phyloP scores from a whole-genome alignment of 768 basidiomycete genomes.

The Phlegmacium glaucopus region DNA sequence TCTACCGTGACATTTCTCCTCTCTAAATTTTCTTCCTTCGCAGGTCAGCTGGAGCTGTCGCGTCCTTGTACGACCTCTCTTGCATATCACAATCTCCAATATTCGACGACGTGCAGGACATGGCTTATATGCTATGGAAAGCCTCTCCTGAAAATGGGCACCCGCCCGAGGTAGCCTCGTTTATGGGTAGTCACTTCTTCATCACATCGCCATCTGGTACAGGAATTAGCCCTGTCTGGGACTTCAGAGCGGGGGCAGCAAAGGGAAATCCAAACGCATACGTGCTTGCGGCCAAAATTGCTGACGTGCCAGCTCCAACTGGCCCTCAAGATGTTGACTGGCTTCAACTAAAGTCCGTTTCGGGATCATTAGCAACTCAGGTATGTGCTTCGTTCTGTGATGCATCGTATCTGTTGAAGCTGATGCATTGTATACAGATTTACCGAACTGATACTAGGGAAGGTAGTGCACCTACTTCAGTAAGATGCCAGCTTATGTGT shows the following conservation, averaged over 20 bases:
- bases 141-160: slow-evolving; percentile 1
- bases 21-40: slow-evolving; percentile 1
- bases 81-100: slow-evolving; percentile 33
- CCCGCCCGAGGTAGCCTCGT: slow-evolving; percentile 7
- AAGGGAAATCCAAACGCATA: slow-evolving; percentile 42
- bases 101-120: slow-evolving; percentile 30
- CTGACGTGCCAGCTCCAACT: slow-evolving; percentile 38
- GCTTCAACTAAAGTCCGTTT: slow-evolving; percentile 43
- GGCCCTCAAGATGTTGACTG: slow-evolving; percentile 49
- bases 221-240: slow-evolving; percentile 50
- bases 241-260: slow-evolving; percentile 44
- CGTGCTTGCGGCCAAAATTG: slow-evolving; percentile 42
- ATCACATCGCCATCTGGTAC: slow-evolving; percentile 41
- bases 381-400: slow-evolving; percentile 33
- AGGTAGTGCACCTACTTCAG: slow-evolving; percentile 52
- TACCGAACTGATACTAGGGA: slow-evolving; percentile 51
- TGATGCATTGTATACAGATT: slow-evolving; percentile 18
- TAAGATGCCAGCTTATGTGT: slow-evolving; percentile 15
- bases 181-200: slow-evolving; percentile 54
- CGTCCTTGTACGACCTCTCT: slow-evolving; percentile 52
- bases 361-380: slow-evolving; percentile 45
- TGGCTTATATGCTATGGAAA: slow-evolving; percentile 18
- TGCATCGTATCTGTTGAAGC: slow-evolving; percentile 1
- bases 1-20: background rate
- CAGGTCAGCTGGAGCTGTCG: slow-evolving; percentile 47